phyloP scores from a whole-genome alignment of 768 basidiomycete genomes.

The Chalciporus piperatus region DNA sequence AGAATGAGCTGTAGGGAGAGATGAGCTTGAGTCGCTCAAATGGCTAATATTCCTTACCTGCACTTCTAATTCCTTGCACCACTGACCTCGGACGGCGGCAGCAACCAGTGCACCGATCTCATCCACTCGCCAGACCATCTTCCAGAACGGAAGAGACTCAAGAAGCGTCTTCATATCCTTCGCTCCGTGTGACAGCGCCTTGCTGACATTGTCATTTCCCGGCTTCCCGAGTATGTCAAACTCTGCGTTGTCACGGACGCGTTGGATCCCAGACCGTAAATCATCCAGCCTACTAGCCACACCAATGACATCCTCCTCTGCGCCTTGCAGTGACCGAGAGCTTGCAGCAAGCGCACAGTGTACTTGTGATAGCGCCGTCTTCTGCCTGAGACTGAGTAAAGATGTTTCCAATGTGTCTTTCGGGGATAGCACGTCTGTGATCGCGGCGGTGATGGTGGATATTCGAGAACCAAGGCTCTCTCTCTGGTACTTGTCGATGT shows the following conservation, averaged over 20 bases:
- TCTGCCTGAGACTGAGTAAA: conserved; percentile 31
- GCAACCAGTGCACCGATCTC: conserved; percentile 37
- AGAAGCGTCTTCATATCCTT: conserved; percentile 31
- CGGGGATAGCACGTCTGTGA: conserved; percentile 27
- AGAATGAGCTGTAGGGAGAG: conserved; percentile 49
- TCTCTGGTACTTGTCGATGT: conserved; percentile 65
- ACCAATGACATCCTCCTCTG: conserved; percentile 34
- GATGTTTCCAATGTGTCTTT: conserved; percentile 3
- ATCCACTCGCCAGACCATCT: conserved; percentile 39
- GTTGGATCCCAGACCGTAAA: conserved; percentile 39
- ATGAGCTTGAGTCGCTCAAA: not conserved
- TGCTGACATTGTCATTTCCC: conserved; percentile 18
- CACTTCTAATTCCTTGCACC: conserved; percentile 49
- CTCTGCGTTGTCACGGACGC: conserved; percentile 35
- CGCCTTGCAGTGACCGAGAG: conserved; percentile 27
- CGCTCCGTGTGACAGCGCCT: conserved; percentile 27
- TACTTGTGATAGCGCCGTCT: conserved; percentile 39
- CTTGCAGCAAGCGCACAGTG: conserved; percentile 40
- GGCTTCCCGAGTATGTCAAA: conserved; percentile 39
- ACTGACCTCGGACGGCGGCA: conserved; percentile 30
- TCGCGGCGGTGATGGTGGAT: conserved; percentile 42
- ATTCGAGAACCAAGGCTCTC: conserved; percentile 59
- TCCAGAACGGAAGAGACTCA: conserved; percentile 38
- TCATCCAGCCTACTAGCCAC: conserved; percentile 35
- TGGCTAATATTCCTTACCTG: conserved; percentile 34